phyloP scores from a whole-genome alignment of 805 yeast species.

The Candida berthetii region DNA sequence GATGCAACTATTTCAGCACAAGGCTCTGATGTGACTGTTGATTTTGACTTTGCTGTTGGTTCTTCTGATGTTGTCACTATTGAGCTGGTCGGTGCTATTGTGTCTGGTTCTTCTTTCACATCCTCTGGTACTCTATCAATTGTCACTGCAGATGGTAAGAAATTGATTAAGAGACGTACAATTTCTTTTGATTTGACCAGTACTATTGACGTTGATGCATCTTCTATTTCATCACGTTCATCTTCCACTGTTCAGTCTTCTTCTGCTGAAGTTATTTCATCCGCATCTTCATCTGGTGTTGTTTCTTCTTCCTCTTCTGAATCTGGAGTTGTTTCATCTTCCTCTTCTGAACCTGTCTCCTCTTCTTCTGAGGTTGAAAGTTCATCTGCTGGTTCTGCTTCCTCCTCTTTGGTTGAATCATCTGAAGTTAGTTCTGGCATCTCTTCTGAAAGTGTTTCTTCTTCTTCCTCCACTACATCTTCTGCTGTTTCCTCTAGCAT shows the following conservation, averaged over 20 bases:
- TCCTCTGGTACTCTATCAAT: not conserved
- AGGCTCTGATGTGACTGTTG: no score
- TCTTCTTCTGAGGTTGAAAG: slow-evolving; percentile 9
- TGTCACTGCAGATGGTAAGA: slow-evolving; percentile 1
- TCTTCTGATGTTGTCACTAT: no score
- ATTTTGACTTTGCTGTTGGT: no score
- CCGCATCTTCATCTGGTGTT: not conserved
- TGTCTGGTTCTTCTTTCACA: not conserved
- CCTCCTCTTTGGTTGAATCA: not conserved
- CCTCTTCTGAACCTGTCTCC: slow-evolving; percentile 7
- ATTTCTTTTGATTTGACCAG: not conserved
- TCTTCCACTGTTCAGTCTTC: not conserved
- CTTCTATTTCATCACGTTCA: not conserved
- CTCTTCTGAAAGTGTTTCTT: not conserved
- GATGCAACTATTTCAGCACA: no score
- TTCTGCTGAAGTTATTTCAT: not conserved
- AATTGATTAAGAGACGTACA: not conserved
- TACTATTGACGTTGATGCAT: not conserved
- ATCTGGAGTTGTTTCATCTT: slow-evolving; percentile 1
- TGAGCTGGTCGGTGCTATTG: no score
- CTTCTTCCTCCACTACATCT: not conserved
- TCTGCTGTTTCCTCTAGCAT: not conserved
- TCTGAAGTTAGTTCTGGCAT: not conserved
- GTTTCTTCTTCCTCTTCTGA: not conserved
- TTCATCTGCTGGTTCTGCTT: slow-evolving; percentile 4